Base-by-base conservation (phyloP, 73 alveolate species). In the Tetrahymena thermophila region DNA sequence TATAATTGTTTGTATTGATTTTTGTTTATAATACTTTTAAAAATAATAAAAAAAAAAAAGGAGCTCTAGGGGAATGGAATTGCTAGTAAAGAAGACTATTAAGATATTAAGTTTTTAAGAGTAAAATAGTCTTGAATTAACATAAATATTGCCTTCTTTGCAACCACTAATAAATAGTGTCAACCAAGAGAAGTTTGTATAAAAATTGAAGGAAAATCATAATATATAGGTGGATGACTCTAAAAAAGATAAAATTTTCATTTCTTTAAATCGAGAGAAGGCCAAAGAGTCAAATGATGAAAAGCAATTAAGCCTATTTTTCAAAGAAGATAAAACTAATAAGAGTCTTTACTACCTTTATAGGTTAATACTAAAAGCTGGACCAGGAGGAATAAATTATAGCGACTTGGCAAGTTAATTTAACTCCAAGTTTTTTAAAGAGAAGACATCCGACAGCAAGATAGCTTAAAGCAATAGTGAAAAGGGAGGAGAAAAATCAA, bases 41-140 rank as follows among this genome's bases (percentile, higher is more conserved):
- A 28, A 28, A 40, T 40, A 40, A 40, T 40, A 19, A 71, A 28
- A 19, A 56, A 56, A 56, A 71, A 71, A 71, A 71, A 71, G 89
- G 89, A 71, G 89, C 89, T 71, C 89, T 71, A 71, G 89, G 89
- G 89, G 89, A 71, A 71, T 71, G 89, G 89, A 71, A 71, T 71
- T 71, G 89, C 89, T 71, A n/a, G 35, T 71, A 71, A 71, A 71
- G 37, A 71, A 71, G 89, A 71, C 89, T 71, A 71, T 71, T 31
- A 71, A 71, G 89, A 71, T 71, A 71, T 71, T 71, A 71, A 71
- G 89, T 34, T 71, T 71, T 71, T 71, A n/a, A 28, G 89, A 71
- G 37, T 17, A 71, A 7, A 28, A 71, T 71, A 71, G 89, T 71
- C 89, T 71, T 71, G 89, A 71, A 71, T n/a, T 71, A 71, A 28